A percentile compares a stretch with the other conserved stretches of the same genome.
Conservation (phyloP, 2,329 filamentous ascomycete genomes). For the Talaromyces funiculosus region DNA sequence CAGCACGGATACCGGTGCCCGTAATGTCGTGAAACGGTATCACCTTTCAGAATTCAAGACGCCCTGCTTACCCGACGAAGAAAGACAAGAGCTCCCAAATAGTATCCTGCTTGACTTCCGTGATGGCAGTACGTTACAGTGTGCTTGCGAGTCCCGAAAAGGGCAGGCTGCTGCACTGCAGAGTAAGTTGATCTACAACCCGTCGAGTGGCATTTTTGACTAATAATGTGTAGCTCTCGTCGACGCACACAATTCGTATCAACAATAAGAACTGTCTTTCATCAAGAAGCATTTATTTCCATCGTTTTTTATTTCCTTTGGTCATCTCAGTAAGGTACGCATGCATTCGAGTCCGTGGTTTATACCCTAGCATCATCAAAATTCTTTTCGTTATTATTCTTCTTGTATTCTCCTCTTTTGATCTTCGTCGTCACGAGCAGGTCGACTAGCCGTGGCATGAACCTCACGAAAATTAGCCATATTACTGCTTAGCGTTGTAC, state of each 20-base stretch:
- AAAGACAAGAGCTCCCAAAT: slow-evolving; percentile 86
- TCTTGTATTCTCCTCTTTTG: neutral
- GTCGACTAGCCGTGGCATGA: neutral
- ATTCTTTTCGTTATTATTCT: slow-evolving; percentile 15
- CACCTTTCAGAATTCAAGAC: slow-evolving; percentile 76
- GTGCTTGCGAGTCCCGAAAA: slow-evolving; percentile 54
- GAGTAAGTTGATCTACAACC: slow-evolving; percentile 34
- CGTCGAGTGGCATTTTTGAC: slow-evolving; percentile 7
- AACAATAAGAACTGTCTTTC: neutral
- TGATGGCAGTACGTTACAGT: slow-evolving; percentile 58
- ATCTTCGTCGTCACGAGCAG: neutral
- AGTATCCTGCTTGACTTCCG: slow-evolving; percentile 63
- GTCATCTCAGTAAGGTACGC: slow-evolving; percentile 7
- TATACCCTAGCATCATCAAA: slow-evolving; percentile 25
- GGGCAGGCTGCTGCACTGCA: slow-evolving; percentile 49
- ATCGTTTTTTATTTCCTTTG: neutral
- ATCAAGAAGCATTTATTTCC: neutral
- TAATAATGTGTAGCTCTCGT: slow-evolving; percentile 31
- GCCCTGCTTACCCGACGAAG: slow-evolving; percentile 80
- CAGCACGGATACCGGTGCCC: slow-evolving; percentile 55
- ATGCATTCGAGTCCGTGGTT: slow-evolving; percentile 27
- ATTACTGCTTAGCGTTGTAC: slow-evolving; percentile 2
- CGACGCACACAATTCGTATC: slow-evolving; percentile 30
- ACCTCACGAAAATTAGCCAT: slow-evolving; percentile 3
- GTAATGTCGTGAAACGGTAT: slow-evolving; percentile 68